phyloP scores from a whole-genome alignment of 2,329 filamentous ascomycete species.

The Annulohypoxylon truncatum region DNA sequence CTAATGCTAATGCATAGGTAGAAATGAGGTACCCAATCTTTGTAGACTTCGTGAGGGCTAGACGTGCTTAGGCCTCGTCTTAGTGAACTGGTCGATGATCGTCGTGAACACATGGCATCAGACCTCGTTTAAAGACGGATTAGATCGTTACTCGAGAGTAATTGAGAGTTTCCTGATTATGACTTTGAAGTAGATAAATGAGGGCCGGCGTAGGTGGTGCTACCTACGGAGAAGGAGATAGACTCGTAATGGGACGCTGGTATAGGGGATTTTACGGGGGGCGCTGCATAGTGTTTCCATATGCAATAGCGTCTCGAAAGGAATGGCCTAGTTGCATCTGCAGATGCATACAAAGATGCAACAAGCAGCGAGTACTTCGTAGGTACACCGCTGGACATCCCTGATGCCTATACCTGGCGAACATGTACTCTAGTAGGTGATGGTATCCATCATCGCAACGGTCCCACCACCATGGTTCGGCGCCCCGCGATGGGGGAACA shows the following conservation, averaged over 20 bases:
- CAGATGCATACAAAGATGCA: slow-evolving; percentile 16
- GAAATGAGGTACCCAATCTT: not conserved
- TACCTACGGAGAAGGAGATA: slow-evolving; percentile 15
- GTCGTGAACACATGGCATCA: not conserved
- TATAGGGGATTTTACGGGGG: slow-evolving; percentile 17
- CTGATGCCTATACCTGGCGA: slow-evolving; percentile 11
- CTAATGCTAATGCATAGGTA: not conserved
- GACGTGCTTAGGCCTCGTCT: not conserved
- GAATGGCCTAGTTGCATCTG: slow-evolving; percentile 37
- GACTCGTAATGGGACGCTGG: slow-evolving; percentile 21
- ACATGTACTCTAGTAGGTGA: slow-evolving; percentile 21
- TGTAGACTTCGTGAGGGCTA: not conserved
- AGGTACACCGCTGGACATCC: slow-evolving; percentile 23
- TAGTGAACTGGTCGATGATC: slow-evolving; percentile 8
- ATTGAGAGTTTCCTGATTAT: slow-evolving; percentile 17
- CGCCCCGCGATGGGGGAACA: slow-evolving; percentile 21
- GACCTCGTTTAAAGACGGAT: slow-evolving; percentile 12
- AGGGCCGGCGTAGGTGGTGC: slow-evolving; percentile 19
- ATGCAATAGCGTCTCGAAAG: slow-evolving; percentile 20
- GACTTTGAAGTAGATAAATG: slow-evolving; percentile 15
- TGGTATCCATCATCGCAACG: slow-evolving; percentile 14
- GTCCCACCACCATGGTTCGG: slow-evolving; percentile 31
- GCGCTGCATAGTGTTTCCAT: slow-evolving; percentile 22
- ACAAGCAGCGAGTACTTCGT: slow-evolving; percentile 12
- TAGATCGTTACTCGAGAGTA: slow-evolving; percentile 16